Evolutionary conservation across 2,329 filamentous ascomycete species (phyloP).

Genomic region (Cladorrhinum sp.): DNA sequence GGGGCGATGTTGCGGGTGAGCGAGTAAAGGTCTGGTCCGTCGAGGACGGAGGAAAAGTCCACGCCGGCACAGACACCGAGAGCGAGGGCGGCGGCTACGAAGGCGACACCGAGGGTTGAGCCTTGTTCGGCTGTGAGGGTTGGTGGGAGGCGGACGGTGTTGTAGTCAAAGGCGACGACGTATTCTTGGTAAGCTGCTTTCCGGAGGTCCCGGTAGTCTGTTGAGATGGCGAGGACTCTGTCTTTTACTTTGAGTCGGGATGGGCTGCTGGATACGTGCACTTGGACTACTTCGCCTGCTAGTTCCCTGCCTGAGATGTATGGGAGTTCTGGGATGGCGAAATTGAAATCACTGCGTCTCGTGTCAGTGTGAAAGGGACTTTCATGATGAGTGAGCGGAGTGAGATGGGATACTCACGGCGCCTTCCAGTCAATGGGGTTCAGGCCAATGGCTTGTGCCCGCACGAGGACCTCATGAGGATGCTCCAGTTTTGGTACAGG

Average conservation of each 20-base stretch:
- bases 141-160: constrained; percentile 60
- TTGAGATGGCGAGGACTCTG: constrained; percentile 63
- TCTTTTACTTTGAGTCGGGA: constrained; percentile 57
- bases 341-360: constrained; percentile 60
- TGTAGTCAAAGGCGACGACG: constrained; percentile 62
- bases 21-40: constrained; percentile 58
- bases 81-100: constrained; percentile 64
- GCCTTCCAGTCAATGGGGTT: constrained; percentile 78
- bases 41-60: constrained; percentile 52
- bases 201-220: constrained; percentile 69
- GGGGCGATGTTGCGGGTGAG: constrained; percentile 47
- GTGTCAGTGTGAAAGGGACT: background rate
- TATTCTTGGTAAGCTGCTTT: constrained; percentile 73
- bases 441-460: constrained; percentile 62
- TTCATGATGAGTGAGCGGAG: background rate
- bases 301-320: constrained; percentile 69
- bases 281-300: constrained; percentile 60
- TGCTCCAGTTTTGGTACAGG: constrained; percentile 28
- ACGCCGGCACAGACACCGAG: constrained; percentile 69
- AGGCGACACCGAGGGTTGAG: constrained; percentile 67
- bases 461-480: constrained; percentile 57
- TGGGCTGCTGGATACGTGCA: constrained; percentile 34
- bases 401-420: constrained; percentile 48
- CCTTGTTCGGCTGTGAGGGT: constrained; percentile 52
- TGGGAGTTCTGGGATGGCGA: constrained; percentile 64